Evolutionary conservation across 352 stramenopile species (phyloP), one percentile per base, ranked within the genome.

Genomic region (Globisporangium acanthophoron): DNA sequence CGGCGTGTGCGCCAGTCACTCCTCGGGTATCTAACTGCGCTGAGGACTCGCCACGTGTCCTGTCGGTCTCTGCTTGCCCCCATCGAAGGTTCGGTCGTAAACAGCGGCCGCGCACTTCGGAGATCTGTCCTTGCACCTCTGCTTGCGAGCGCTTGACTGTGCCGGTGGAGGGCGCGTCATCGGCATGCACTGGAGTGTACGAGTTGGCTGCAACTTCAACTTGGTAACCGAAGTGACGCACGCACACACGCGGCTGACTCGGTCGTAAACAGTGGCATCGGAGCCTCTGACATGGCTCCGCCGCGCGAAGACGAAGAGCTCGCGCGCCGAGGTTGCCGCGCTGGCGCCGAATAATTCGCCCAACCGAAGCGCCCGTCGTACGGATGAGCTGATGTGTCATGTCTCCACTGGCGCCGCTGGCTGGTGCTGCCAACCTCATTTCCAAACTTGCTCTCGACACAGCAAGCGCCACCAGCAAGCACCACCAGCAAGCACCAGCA

Each of bases 221-320:
- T 1, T 18, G 3, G 43, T 18, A 24, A 5, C 8, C 41, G 41
- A 43, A 43, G 39, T n/a, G 12, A 9, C 39, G 15, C 40, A 46
- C 40, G 40, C 15, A 1, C 18, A 3, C 18, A 3, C 18, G 16
- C 40, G 18, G 43, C n/a, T 48, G 43, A 6, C 0, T 11, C n/a
- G 43, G 43, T 48, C 43, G 43, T 48, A 27, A 48, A 27, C 43
- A 48, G 40, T 46, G 16, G 40, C 40, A 46, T 45, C 16, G 35
- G 35, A 3, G 11, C 12, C 37, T 5, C 37, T 18, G 12, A 18
- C 11, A 43, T 43, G 37, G 37, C 12, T 43, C 37, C 37, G 3
- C 12, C 12, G 5, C 31, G 31, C 8, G 31, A 7, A 35, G 31
- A 41, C 35, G 9, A 41, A 41, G 12, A 41, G 35, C 35, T 16